phyloP scores from a whole-genome alignment of 2,329 filamentous ascomycete genomes.

The Dactylellina parvicollis region DNA sequence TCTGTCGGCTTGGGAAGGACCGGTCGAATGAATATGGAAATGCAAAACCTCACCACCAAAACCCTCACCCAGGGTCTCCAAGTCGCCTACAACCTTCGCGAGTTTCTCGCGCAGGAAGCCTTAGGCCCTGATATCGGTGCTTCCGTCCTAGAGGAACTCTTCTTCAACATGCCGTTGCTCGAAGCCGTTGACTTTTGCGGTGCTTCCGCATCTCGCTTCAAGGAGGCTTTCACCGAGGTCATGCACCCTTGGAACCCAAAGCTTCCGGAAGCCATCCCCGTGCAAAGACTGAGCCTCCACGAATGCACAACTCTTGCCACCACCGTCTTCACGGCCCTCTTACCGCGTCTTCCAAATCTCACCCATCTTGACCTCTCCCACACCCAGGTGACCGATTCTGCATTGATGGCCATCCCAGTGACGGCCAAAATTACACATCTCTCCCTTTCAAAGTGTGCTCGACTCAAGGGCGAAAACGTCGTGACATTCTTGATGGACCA shows the following conservation, averaged over 20 bases:
- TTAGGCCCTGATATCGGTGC: slow-evolving; percentile 77
- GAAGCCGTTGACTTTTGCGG: slow-evolving; percentile 80
- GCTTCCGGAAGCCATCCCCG: slow-evolving; percentile 67
- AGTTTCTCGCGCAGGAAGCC: slow-evolving; percentile 83
- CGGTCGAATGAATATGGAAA: slow-evolving; percentile 77
- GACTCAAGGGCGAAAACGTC: slow-evolving; percentile 73
- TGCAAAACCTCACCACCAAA: slow-evolving; percentile 77
- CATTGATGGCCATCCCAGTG: slow-evolving; percentile 75
- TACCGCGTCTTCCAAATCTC: slow-evolving; percentile 75
- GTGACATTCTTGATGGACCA: slow-evolving; percentile 77
- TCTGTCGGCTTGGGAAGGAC: slow-evolving; percentile 79
- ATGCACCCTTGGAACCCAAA: slow-evolving; percentile 64
- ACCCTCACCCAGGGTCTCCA: slow-evolving; percentile 77
- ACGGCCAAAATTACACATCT: slow-evolving; percentile 79
- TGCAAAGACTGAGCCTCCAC: slow-evolving; percentile 78
- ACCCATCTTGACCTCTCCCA: slow-evolving; percentile 84
- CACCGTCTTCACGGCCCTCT: slow-evolving; percentile 73
- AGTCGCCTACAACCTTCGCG: slow-evolving; percentile 76
- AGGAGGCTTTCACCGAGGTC: slow-evolving; percentile 70
- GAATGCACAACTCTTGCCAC: slow-evolving; percentile 78
- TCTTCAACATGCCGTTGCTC: slow-evolving; percentile 72
- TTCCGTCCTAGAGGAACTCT: slow-evolving; percentile 75
- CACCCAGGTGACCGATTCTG: slow-evolving; percentile 77
- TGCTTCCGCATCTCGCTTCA: slow-evolving; percentile 75
- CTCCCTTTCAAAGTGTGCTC: slow-evolving; percentile 79